phyloP scores from a whole-genome alignment of 768 basidiomycete genomes.

The Lentinula sp. region DNA sequence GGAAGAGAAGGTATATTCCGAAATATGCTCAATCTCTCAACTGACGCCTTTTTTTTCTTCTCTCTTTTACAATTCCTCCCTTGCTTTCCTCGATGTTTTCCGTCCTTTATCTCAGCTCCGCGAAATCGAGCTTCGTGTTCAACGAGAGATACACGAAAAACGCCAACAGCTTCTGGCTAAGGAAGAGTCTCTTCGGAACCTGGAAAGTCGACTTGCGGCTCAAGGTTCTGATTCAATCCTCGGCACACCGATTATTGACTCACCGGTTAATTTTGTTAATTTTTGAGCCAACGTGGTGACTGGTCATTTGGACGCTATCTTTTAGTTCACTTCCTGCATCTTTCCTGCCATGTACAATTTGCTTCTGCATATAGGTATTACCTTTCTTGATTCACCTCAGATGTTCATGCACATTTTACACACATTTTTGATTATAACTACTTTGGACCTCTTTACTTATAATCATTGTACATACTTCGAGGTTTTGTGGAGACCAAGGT shows the following conservation, averaged over 20 bases:
- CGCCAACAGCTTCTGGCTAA: conserved; percentile 82
- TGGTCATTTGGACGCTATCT: not conserved
- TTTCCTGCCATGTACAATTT: not conserved
- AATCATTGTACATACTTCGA: not conserved
- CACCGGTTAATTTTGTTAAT: not conserved
- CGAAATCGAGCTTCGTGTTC: conserved; percentile 81
- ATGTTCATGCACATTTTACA: not conserved
- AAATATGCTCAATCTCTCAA: not conserved
- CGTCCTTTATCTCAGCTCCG: conserved; percentile 39
- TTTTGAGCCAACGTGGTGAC: not conserved
- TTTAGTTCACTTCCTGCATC: no score
- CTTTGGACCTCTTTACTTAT: no score
- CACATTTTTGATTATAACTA: not conserved
- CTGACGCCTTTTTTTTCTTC: not conserved
- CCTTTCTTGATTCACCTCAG: not conserved
- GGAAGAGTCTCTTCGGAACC: conserved; percentile 70
- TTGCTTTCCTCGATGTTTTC: not conserved
- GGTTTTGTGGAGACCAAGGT: not conserved
- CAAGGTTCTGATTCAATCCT: conserved; percentile 29
- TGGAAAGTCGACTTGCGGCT: conserved; percentile 54
- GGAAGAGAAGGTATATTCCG: conserved; percentile 62
- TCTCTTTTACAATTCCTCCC: not conserved
- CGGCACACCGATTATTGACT: not conserved
- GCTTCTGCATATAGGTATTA: not conserved
- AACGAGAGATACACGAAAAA: conserved; percentile 85